Base-by-base conservation (phyloP, 768 basidiomycete genomes). In the Phallus indusiatus region DNA sequence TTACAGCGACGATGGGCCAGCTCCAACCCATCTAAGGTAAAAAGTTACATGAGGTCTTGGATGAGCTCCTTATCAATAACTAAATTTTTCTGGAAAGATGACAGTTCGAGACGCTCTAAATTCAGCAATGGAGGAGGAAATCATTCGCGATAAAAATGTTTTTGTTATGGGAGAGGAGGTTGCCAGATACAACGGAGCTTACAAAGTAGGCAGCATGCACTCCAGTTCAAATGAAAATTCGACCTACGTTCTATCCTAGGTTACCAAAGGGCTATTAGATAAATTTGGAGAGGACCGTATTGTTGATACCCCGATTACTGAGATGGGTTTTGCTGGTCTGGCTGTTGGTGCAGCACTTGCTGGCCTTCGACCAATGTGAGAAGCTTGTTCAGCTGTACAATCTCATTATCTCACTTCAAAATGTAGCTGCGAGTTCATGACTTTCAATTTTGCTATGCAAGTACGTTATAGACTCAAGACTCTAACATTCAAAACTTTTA, bases 401-500 rank as follows among this genome's bases (percentile, higher is more conserved):
- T 60, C 48, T 62, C 47, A 48, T 67, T 49, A 56, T 61, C 63
- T 22, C 64, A 47, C 33, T 42, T 46, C n/a, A n/a, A 28, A 35
- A 65, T 42, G 34, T 61, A 93, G 90, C 68, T 97, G 94, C 81
- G 95, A 98, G 78, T 99, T 97, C 79, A 98, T 97, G 95, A 98
- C 95, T 16, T 98, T 95, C 81, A 98, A 99, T 81, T 98, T 99
- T 71, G 95, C 95, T 64, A 99, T 98, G 95, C 93, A 94, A 75
- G 67, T 62, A 46, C 60, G 67, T 60, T 22, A 17, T 20, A 17
- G 11, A 5, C 2, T 24, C 24, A 6, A 14, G 24, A 18, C 11
- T 14, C 9, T 17, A 24, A 4, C 10, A 17, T 35, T n/a, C n/a
- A n/a, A 22, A n/a, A 9, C 12, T 36, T 35, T 60, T 34, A 55